phyloP scores from a whole-genome alignment of 2,329 filamentous ascomycete genomes.

The Colletotrichum endophyticum region DNA sequence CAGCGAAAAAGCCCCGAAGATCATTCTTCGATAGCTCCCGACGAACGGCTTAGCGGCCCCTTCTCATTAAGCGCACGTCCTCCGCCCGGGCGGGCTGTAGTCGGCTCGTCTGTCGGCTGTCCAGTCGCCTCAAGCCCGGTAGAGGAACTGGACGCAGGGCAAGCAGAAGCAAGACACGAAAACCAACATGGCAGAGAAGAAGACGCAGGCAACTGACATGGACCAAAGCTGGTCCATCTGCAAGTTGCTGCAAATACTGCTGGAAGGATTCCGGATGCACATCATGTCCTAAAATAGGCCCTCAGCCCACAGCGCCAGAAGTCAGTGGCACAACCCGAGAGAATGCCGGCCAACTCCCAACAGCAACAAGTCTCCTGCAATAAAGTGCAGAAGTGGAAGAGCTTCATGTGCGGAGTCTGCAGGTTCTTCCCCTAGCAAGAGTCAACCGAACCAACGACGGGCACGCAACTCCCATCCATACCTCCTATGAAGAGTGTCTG shows the following conservation, averaged over 20 bases:
- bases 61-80: slow-evolving; percentile 13
- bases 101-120: slow-evolving; percentile 11
- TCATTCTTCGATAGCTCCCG: slow-evolving; percentile 17
- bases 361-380: slow-evolving; percentile 15
- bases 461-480: neutral
- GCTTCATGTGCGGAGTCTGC: slow-evolving; percentile 8
- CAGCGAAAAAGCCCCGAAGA: slow-evolving; percentile 19
- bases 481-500: neutral
- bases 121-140: neutral
- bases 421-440: neutral
- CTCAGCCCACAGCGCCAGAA: slow-evolving; percentile 1
- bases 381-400: slow-evolving; percentile 12
- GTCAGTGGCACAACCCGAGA: slow-evolving; percentile 17
- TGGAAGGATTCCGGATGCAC: slow-evolving; percentile 11
- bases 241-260: neutral
- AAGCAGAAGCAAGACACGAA: neutral
- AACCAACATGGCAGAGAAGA: neutral
- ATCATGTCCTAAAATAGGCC: slow-evolving; percentile 22
- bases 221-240: slow-evolving; percentile 4
- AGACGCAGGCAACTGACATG: neutral
- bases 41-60: slow-evolving; percentile 9
- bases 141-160: neutral
- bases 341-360: slow-evolving; percentile 4
- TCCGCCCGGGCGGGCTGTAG: neutral
- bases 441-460: slow-evolving; percentile 9